These are phyloP conservation scores for Xylaria sp. DNA, from an alignment of 2,329 filamentous ascomycete genomes.

Conservation along the genomic window DNA sequence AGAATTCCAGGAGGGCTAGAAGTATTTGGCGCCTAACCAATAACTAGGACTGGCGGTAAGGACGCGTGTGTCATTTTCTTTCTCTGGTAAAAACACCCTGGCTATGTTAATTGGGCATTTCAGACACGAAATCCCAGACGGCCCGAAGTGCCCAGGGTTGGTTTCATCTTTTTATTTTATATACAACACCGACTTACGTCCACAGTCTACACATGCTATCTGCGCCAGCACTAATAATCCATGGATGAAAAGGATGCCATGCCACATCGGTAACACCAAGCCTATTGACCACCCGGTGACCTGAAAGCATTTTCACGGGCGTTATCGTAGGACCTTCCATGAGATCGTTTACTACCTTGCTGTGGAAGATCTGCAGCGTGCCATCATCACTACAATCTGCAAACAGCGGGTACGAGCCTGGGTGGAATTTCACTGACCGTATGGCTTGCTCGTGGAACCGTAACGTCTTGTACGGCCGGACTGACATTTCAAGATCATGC, in stretches of 20 bases:
- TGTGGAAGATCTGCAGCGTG: conserved; percentile 94
- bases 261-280: conserved; percentile 93
- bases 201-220: conserved; percentile 93
- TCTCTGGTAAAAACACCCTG: conserved; percentile 35
- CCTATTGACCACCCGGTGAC: conserved; percentile 86
- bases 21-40: conserved; percentile 1
- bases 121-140: not conserved
- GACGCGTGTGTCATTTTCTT: conserved; percentile 4
- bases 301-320: conserved; percentile 90
- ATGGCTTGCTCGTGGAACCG: conserved; percentile 95
- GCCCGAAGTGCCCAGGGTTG: conserved; percentile 18
- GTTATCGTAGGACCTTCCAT: conserved; percentile 98
- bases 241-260: conserved; percentile 95
- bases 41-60: not conserved
- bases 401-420: conserved; percentile 79
- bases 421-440: conserved; percentile 85
- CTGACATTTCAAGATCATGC: conserved; percentile 95
- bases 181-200: conserved; percentile 61
- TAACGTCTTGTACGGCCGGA: conserved; percentile 93
- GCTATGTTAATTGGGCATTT: conserved; percentile 36
- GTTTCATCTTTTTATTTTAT: conserved; percentile 26
- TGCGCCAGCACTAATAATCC: conserved; percentile 92
- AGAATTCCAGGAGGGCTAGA: conserved; percentile 6
- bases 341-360: conserved; percentile 91
- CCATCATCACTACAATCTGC: conserved; percentile 96